Conservation (phyloP, 345 rosid species). For the Boechera divaricarpa region DNA sequence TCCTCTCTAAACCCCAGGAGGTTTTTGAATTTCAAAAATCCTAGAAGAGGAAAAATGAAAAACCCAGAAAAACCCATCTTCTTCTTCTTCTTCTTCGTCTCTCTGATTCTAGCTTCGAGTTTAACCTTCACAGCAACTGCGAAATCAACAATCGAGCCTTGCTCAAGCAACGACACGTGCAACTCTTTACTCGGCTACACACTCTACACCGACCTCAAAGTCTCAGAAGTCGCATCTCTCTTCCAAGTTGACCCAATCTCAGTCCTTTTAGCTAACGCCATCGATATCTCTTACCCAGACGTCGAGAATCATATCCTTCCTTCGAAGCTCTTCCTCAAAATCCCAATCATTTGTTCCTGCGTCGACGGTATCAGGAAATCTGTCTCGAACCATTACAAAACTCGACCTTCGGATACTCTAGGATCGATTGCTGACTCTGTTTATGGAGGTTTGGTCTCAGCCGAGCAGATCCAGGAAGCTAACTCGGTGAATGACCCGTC, state of each 20-base stretch:
- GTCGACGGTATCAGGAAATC: slow-evolving; percentile 94
- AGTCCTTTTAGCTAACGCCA: slow-evolving; percentile 81
- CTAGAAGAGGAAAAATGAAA: slow-evolving; percentile 45
- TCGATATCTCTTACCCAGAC: slow-evolving; percentile 95
- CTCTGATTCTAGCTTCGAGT: slow-evolving; percentile 46
- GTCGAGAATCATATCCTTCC: slow-evolving; percentile 97
- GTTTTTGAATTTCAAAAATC: slow-evolving; percentile 31
- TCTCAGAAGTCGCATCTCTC: slow-evolving; percentile 95
- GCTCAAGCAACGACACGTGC: slow-evolving; percentile 89
- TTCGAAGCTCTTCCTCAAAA: slow-evolving; percentile 74
- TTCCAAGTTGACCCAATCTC: slow-evolving; percentile 93
- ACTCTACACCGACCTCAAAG: slow-evolving; percentile 95
- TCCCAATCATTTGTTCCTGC: slow-evolving; percentile 85
- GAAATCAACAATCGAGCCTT: slow-evolving; percentile 96
- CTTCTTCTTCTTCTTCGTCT: not conserved
- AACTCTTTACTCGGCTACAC: slow-evolving; percentile 91
- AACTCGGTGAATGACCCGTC: slow-evolving; percentile 83
- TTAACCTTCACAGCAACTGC: slow-evolving; percentile 44
- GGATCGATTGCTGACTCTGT: slow-evolving; percentile 67
- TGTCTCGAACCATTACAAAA: slow-evolving; percentile 77
- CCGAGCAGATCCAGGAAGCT: slow-evolving; percentile 89
- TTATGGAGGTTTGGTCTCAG: slow-evolving; percentile 86
- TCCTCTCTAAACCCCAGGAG: not conserved
- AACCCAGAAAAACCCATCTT: slow-evolving; percentile 37
- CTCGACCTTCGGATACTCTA: slow-evolving; percentile 84